Base-by-base conservation (phyloP, 805 yeast genomes). In the Monosporozyma unispora region DNA sequence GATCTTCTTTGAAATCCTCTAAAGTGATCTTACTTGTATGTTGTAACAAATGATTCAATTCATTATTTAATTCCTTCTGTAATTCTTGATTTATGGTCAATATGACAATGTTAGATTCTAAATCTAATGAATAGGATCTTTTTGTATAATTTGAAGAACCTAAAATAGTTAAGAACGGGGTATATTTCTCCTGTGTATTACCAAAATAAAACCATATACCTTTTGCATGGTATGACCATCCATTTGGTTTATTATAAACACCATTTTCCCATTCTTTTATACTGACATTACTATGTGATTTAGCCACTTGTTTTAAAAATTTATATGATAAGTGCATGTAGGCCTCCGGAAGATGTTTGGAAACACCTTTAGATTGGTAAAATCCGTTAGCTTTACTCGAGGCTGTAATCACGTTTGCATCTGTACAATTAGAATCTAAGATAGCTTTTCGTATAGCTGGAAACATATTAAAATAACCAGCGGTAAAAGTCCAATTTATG, bases 221-320 rank as follows among this genome's bases (percentile, higher is more conserved):
- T 63, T 93, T 93, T 12, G 99, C 98, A 62, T 93, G 99, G 65
- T 93, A 93, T 0, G 97, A 87, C 98, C 99, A 91, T 1, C 99
- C 99, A 27, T 73, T 76, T 0, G 81, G 77, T 7, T 84, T 77
- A 61, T 88, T 87, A 3, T 88, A 96, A 2, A 80, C 71, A 1
- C 99, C 99, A 45, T 78, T 80, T 59, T 78, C 76, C 99, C 99
- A 93, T 66, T 91, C 98, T 49, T 73, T 74, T 35, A 93, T 69
- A 18, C 69, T 66, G 28, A 91, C 80, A 33, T 70, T 2, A 69
- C 50, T 16, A 71, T 68, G 57, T 73, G 76, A 1, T 74, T 71
- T 28, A 67, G 58, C 10, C 56, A 51, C 21, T 74, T 76, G 35
- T 55, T 75, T 70, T 38, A 88, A 65, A 57, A 93, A 93, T 45